These are phyloP conservation scores for Tetracladium marchalianum DNA, from an alignment of 495 filamentous ascomycete species.

Conservation along the genomic window DNA sequence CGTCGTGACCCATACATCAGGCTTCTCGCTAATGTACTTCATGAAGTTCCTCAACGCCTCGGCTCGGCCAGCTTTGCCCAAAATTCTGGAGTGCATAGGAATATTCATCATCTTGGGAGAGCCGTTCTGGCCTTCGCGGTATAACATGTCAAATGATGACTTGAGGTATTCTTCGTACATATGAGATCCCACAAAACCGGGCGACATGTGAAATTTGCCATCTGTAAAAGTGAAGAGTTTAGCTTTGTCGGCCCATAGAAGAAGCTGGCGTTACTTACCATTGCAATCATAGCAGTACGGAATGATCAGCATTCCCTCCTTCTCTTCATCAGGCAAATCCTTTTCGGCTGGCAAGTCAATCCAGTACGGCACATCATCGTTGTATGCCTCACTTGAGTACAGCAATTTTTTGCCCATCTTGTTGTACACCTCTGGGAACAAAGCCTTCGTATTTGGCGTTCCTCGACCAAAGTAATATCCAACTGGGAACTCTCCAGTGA, in stretches of 20 bases:
- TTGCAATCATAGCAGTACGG: slow-evolving; percentile 22
- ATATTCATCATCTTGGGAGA: slow-evolving; percentile 11
- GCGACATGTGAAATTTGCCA: slow-evolving; percentile 11
- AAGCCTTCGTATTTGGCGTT: slow-evolving; percentile 21
- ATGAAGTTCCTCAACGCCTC: slow-evolving; percentile 11
- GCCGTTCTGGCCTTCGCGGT: slow-evolving; percentile 8
- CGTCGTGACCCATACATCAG: slow-evolving; percentile 13
- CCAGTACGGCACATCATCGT: slow-evolving; percentile 32
- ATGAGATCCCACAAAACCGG: slow-evolving; percentile 3
- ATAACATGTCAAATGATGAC: slow-evolving; percentile 10
- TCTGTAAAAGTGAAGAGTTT: neutral
- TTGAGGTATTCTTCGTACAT: slow-evolving; percentile 11
- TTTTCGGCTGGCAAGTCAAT: slow-evolving; percentile 27
- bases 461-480: slow-evolving; percentile 30
- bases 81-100: slow-evolving; percentile 1
- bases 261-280: neutral
- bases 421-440: slow-evolving; percentile 26
- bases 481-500: slow-evolving; percentile 23
- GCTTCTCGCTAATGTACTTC: slow-evolving; percentile 8
- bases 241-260: neutral
- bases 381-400: slow-evolving; percentile 26
- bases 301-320: slow-evolving; percentile 28
- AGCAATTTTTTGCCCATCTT: slow-evolving; percentile 22
- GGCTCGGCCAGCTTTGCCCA: slow-evolving; percentile 8
- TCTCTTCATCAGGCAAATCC: slow-evolving; percentile 13